Conservation (phyloP, 768 basidiomycete genomes). For the Leccinum truebloodii region DNA sequence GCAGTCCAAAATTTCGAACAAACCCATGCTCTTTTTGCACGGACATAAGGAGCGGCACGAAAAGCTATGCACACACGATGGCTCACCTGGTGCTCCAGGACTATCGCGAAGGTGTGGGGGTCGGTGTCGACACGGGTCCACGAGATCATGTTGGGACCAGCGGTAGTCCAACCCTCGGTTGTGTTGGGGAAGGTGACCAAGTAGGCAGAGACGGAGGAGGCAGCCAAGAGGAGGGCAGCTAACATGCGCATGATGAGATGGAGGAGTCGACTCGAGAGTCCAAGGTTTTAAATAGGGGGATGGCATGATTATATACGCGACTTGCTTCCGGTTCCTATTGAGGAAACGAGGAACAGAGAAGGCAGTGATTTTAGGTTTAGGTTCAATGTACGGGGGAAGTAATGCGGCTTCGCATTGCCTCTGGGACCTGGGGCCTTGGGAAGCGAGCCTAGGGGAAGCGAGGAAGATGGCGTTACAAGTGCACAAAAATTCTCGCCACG, state of each 20-base stretch:
- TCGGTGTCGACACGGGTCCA: conserved; percentile 75
- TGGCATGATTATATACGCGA: conserved; percentile 7
- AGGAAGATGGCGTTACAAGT: no score
- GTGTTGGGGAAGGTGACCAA: conserved; percentile 52
- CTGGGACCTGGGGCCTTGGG: no score
- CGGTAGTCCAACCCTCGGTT: conserved; percentile 53
- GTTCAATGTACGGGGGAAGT: no score
- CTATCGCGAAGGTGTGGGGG: conserved; percentile 61
- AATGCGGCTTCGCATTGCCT: no score
- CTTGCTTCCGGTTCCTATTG: conserved; percentile 21
- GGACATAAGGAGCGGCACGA: conserved; percentile 4
- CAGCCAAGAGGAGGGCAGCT: conserved; percentile 46
- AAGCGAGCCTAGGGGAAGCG: no score
- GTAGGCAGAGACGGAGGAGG: conserved; percentile 64
- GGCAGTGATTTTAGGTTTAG: no score
- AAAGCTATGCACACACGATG: not conserved
- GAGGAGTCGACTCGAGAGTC: not conserved
- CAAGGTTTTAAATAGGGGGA: not conserved
- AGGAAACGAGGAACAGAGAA: not conserved
- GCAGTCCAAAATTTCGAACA: conserved; percentile 50
- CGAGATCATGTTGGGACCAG: conserved; percentile 50
- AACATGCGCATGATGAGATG: conserved; percentile 46
- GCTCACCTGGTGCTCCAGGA: conserved; percentile 65
- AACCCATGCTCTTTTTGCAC: not conserved
- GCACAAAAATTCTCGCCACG: no score